Base-by-base conservation (phyloP, 192 early-diverging fungal species). In the Bifiguratus adelaidae region DNA sequence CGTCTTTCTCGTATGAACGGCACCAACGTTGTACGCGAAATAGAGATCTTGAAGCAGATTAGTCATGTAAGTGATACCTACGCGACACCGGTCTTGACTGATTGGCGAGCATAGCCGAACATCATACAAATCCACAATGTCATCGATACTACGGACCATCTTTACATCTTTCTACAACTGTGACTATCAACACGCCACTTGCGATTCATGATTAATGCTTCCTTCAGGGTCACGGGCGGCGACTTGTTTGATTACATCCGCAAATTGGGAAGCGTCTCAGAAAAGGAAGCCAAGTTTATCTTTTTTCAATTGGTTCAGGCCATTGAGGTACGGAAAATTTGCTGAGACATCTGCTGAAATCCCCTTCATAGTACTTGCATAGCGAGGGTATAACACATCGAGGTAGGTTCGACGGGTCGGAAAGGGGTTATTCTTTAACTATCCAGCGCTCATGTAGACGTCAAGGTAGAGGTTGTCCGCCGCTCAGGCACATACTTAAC, bases 161-260 rank as follows among this genome's bases (percentile, higher is more conserved):
- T 81, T 0, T 86, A 85, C 55, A 84, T 89, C 19, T 82, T 89
- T 32, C 71, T 89, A 69, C 83, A 85, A 24, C 43, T 78, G 58
- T 75, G 42, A 50, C 58, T 35, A 19, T 42, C 19, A 2, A 40
- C 6, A 41, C 28, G n/a, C n/a, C n/a, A n/a, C n/a, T n/a, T n/a
- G n/a, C n/a, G n/a, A n/a, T n/a, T n/a, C n/a, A n/a, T n/a, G n/a
- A 40, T 40, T 21, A 40, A 7, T 40, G n/a, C n/a, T 40, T 40
- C 4, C 16, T 44, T 20, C 37, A 81, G 79, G 45, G 61, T 92
- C 27, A 63, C 74, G 8, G 89, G 91, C 27, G 91, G 91, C 26
- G 91, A 94, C 55, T 64, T 95, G 44, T 95, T 92, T 53, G 91
- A 95, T 52, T 80, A 81, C 30, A 79, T 95, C 29, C 62, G 74